A percentile compares a stretch with the other conserved stretches of the same genome.
phyloP scores from a whole-genome alignment of 2,329 filamentous ascomycete species.

The Colletotrichum spinosum region DNA sequence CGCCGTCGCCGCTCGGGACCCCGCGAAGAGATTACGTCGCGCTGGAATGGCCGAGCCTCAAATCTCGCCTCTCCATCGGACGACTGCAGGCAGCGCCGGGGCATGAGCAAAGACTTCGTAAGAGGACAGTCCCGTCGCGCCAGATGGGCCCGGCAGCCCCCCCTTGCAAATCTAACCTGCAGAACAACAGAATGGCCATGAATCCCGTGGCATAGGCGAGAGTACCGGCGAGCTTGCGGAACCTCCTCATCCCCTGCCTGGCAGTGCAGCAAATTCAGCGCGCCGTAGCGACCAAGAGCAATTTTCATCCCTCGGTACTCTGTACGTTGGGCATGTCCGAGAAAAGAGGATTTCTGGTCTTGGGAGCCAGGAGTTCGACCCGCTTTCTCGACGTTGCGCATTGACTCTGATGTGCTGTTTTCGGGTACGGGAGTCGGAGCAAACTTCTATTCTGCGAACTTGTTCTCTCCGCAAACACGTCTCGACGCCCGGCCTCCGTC shows the following conservation, averaged over 20 bases:
- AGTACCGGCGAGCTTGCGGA: too few species aligned
- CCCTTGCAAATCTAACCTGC: slow-evolving; percentile 17
- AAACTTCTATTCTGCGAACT: background rate
- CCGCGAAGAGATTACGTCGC: too few species aligned
- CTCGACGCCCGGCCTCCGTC: background rate
- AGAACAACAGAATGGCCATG: slow-evolving; percentile 3
- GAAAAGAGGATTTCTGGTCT: slow-evolving; percentile 6
- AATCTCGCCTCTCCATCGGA: slow-evolving; percentile 10
- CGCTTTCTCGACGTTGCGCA: slow-evolving; percentile 12
- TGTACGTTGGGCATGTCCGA: slow-evolving; percentile 11
- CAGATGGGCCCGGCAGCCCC: slow-evolving; percentile 16
- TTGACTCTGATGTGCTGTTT: slow-evolving; percentile 16
- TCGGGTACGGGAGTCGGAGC: slow-evolving; percentile 5
- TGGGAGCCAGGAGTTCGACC: background rate
- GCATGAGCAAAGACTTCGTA: background rate
- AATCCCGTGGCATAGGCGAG: too few species aligned
- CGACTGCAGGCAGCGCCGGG: slow-evolving; percentile 17
- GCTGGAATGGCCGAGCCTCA: too few species aligned
- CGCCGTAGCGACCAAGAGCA: background rate
- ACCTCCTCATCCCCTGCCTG: too few species aligned
- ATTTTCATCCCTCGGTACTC: background rate
- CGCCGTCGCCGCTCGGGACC: too few species aligned
- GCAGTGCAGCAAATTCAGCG: too few species aligned
- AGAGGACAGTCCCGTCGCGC: slow-evolving; percentile 6
- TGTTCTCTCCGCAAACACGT: slow-evolving; percentile 7